Percentiles rank a stretch among this genome's conserved stretches.
phyloP scores from a whole-genome alignment of 2,329 filamentous ascomycete genomes.

The Trichoderma sp. region DNA sequence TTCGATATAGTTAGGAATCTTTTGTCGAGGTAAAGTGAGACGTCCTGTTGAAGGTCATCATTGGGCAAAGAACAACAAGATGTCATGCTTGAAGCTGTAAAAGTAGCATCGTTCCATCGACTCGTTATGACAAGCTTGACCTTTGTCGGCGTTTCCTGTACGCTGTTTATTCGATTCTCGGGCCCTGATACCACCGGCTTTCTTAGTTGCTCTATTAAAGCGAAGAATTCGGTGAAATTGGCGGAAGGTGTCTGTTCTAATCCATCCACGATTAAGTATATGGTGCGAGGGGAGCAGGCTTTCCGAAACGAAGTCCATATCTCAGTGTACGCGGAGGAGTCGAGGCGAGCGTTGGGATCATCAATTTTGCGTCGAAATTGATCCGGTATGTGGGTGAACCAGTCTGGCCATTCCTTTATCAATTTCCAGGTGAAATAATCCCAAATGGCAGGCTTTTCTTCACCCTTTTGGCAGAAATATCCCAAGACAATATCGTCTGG shows the following conservation, averaged over 20 bases:
- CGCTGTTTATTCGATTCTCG: neutral
- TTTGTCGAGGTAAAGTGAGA: constrained; percentile 18
- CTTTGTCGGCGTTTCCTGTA: constrained; percentile 10
- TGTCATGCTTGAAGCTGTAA: constrained; percentile 10
- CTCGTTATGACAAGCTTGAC: constrained; percentile 26
- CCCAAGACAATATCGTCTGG: constrained; percentile 30
- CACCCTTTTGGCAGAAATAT: constrained; percentile 33
- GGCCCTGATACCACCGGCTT: neutral
- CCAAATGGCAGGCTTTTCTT: constrained; percentile 31
- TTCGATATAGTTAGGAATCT: constrained; percentile 16
- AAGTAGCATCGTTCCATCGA: constrained; percentile 13
- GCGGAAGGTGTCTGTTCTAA: constrained; percentile 30
- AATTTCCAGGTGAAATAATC: constrained; percentile 33
- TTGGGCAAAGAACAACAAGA: constrained; percentile 20
- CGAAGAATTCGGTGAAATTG: constrained; percentile 13
- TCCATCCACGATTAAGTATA: constrained; percentile 35
- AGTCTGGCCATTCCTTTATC: constrained; percentile 27
- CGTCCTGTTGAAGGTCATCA: constrained; percentile 4
- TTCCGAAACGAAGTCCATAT: constrained; percentile 31
- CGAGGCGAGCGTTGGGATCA: constrained; percentile 17
- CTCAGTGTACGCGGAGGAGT: constrained; percentile 29
- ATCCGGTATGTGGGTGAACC: constrained; percentile 30
- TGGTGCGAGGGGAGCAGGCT: constrained; percentile 5
- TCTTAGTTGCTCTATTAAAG: constrained; percentile 21
- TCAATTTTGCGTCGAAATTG: constrained; percentile 27